phyloP scores from a whole-genome alignment of 495 filamentous ascomycete species.

The Tuber microsphaerosporum region DNA sequence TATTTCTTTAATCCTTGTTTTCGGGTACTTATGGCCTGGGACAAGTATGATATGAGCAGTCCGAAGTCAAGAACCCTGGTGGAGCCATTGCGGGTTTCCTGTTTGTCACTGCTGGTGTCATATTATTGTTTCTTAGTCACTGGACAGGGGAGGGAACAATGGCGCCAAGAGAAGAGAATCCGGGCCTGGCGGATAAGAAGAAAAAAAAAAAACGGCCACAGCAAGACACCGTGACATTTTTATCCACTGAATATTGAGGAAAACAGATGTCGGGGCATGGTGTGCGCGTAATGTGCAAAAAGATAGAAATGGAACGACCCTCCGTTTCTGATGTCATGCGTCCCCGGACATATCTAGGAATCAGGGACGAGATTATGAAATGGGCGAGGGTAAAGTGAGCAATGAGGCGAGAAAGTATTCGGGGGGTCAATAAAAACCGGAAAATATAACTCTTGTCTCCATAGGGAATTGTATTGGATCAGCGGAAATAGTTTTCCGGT shows the following conservation, averaged over 20 bases:
- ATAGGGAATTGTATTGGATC: no score
- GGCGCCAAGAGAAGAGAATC: background rate
- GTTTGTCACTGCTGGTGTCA: background rate
- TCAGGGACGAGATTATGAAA: conserved; percentile 21
- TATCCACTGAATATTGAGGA: background rate
- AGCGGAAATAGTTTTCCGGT: no score
- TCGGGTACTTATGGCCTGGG: no score
- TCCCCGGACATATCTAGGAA: conserved; percentile 26
- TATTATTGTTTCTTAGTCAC: background rate
- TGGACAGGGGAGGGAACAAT: background rate
- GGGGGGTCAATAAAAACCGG: no score
- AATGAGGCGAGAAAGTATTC: conserved; percentile 8
- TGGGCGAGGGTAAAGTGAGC: conserved; percentile 6
- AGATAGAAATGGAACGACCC: conserved; percentile 9
- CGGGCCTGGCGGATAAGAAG: background rate
- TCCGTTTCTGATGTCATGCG: conserved; percentile 35
- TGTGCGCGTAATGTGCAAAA: conserved; percentile 5
- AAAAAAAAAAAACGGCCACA: background rate
- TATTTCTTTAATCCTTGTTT: no score
- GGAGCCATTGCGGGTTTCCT: background rate
- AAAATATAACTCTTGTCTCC: no score
- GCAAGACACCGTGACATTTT: background rate
- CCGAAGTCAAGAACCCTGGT: background rate
- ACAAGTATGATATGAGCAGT: background rate
- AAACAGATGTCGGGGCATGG: background rate